Evolutionary conservation across 768 basidiomycete species (phyloP), one percentile per base, ranked within the genome.

Genomic region (Mycena alexandri): DNA sequence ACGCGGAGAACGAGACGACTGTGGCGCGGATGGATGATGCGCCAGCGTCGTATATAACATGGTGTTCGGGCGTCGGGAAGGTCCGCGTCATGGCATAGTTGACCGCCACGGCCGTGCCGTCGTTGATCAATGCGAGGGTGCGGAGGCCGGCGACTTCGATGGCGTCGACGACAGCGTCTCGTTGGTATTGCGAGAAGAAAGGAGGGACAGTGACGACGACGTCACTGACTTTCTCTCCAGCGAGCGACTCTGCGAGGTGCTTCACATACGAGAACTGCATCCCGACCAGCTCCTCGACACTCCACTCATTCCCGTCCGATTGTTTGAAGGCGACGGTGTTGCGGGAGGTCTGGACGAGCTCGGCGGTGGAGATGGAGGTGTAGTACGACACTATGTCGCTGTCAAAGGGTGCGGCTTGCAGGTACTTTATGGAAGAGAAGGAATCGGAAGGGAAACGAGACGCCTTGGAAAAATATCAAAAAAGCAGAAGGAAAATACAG

Each of bases 1-100:
- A 81, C 11, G 84, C 83, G 21, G 83, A 79, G 79, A 96, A 93
- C 5, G 86, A 84, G 22, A 90, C 93, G 29, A 96, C 80, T 0
- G 94, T 95, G 1, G 94, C 93, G 33, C 89, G 85, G 46, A 91
- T 90, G 5, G 92, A 85, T 1, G 90, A 91, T 7, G 97, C 94
- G 47, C 98, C 98, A 0, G 95, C 94, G 73, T 99, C 98, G 79
- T 93, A 99, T 65, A 99, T 90, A 71, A 99, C 79, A 76, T 99
- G 96, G 77, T 91, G 88, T 74, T 96, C 92, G 0, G 90, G 89
- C 2, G 80, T 81, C 0, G 91, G 81, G 83, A 99, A 99, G 2
- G 89, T 85, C 53, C 97, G 89, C 2, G 96, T 95, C 95, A 99
- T 98, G 47, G 98, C 98, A 75, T 94, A 99, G 82, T 99, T 99